Evolutionary conservation across 2,329 filamentous ascomycete species (phyloP).

Genomic region (Purpureocillium takamizusanense): DNA sequence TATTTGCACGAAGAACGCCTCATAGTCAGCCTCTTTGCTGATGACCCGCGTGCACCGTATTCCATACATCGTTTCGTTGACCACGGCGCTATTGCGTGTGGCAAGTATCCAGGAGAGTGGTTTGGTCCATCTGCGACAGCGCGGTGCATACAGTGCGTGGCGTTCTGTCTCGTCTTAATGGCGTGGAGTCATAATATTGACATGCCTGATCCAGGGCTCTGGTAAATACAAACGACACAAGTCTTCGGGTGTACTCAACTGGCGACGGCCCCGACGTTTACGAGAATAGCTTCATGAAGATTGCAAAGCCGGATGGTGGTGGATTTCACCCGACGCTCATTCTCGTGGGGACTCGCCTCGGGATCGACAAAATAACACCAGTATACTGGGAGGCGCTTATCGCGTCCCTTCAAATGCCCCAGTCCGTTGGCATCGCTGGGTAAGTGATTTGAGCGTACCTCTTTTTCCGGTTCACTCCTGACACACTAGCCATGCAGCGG

Average conservation of each 20-base stretch:
- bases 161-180: background rate
- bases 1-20: conserved; percentile 52
- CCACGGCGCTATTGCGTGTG: conserved; percentile 78
- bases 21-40: conserved; percentile 76
- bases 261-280: conserved; percentile 89
- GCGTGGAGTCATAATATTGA: no score
- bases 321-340: conserved; percentile 78
- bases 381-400: conserved; percentile 95
- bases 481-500: conserved; percentile 44
- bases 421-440: conserved; percentile 96
- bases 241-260: conserved; percentile 76
- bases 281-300: conserved; percentile 74
- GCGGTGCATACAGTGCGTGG: conserved; percentile 77
- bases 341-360: conserved; percentile 78
- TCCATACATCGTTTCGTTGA: conserved; percentile 92
- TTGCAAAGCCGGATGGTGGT: conserved; percentile 59
- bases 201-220: conserved; percentile 52
- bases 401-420: conserved; percentile 72
- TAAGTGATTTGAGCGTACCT: conserved; percentile 29
- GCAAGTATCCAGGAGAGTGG: conserved; percentile 95
- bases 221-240: conserved; percentile 53
- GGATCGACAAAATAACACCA: conserved; percentile 88
- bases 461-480: background rate
- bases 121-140: conserved; percentile 97
- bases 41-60: conserved; percentile 77